Evolutionary conservation across 148 eudicot genomes (phyloP).

Genomic region (Vaccinium corymbosum): DNA sequence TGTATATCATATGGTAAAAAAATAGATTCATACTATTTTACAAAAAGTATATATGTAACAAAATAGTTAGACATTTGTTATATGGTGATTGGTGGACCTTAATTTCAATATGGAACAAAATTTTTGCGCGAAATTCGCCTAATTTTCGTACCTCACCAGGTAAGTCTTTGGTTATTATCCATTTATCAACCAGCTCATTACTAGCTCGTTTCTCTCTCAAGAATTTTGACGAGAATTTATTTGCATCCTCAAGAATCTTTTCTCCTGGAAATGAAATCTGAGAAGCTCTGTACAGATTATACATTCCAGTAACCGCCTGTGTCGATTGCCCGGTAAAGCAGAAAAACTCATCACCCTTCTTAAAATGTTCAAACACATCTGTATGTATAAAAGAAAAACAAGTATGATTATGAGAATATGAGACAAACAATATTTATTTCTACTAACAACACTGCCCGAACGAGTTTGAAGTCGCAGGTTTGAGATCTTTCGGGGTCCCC

Average conservation of each 20-base stretch:
- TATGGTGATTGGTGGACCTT: neutral
- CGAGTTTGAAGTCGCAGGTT: too few species aligned
- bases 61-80: neutral
- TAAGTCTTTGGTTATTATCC: conserved; percentile 56
- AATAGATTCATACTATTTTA: neutral
- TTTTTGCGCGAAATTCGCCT: neutral
- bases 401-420: neutral
- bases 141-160: conserved; percentile 51
- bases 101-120: neutral
- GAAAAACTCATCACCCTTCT: conserved; percentile 47
- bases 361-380: conserved; percentile 59
- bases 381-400: neutral
- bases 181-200: conserved; percentile 54
- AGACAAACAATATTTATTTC: neutral
- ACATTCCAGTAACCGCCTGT: conserved; percentile 51
- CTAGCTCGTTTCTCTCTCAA: conserved; percentile 35
- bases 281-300: conserved; percentile 52
- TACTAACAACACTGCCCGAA: too few species aligned
- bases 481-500: too few species aligned
- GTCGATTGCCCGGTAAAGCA: conserved; percentile 49
- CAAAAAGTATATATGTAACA: neutral
- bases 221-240: conserved; percentile 34
- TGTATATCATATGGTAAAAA: neutral
- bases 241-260: conserved; percentile 49
- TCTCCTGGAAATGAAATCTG: conserved; percentile 57